A percentile compares a stretch with the other conserved stretches of the same genome.
Evolutionary conservation across 2,329 filamentous ascomycete genomes (phyloP).

Genomic region (Stemphylium vesicarium): DNA sequence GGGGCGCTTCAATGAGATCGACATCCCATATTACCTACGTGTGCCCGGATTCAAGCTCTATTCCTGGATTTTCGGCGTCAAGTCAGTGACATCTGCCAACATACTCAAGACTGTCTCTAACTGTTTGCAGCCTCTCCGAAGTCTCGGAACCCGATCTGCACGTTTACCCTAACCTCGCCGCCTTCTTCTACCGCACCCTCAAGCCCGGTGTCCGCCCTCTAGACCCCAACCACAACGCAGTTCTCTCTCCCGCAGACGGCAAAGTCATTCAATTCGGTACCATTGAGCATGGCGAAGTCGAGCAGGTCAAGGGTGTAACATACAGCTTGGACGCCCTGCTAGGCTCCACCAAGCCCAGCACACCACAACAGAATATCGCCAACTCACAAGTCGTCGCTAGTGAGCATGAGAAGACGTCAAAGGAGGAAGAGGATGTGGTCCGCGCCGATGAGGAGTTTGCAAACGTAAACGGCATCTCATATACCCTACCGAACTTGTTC

Average conservation of each 20-base stretch:
- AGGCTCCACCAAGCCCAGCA: constrained; percentile 57
- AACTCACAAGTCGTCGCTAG: constrained; percentile 28
- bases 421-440: constrained; percentile 67
- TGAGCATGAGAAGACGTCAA: constrained; percentile 39
- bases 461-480: constrained; percentile 90
- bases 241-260: constrained; percentile 90
- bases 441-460: constrained; percentile 91
- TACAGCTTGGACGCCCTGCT: constrained; percentile 94
- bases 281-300: constrained; percentile 92
- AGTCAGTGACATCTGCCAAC: constrained; percentile 49
- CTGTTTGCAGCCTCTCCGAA: constrained; percentile 71
- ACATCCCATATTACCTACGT: constrained; percentile 85
- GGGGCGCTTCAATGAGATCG: constrained; percentile 90
- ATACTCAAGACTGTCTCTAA: constrained; percentile 48
- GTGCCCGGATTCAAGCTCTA: constrained; percentile 92
- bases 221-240: constrained; percentile 77
- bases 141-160: constrained; percentile 87
- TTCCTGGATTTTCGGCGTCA: constrained; percentile 88
- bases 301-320: constrained; percentile 98
- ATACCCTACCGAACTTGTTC: constrained; percentile 86
- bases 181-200: constrained; percentile 95
- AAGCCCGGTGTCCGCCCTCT: constrained; percentile 88
- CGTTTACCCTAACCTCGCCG: constrained; percentile 87
- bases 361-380: constrained; percentile 52
- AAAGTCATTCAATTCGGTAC: constrained; percentile 89